phyloP scores from a whole-genome alignment of 1,139 yeast species.

The Yamadazyma pseudoaaseri region DNA sequence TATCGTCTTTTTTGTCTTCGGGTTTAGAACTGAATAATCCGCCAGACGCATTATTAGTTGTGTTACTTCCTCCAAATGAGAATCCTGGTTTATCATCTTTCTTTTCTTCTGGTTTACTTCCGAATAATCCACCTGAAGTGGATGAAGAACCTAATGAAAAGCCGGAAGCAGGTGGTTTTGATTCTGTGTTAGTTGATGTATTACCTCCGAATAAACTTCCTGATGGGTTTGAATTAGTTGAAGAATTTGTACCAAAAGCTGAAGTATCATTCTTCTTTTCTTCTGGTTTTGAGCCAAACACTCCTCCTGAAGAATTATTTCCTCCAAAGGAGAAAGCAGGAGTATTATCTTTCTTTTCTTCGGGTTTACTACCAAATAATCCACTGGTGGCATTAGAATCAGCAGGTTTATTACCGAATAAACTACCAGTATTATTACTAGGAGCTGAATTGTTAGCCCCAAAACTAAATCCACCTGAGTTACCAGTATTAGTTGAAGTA shows the following conservation, averaged over 20 bases:
- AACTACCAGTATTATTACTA: conserved; percentile 8
- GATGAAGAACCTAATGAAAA: conserved; percentile 5
- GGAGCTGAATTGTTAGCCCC: conserved; percentile 13
- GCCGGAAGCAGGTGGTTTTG: too few species aligned
- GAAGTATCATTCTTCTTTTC: not conserved
- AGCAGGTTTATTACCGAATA: conserved; percentile 23
- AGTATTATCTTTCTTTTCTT: conserved; percentile 22
- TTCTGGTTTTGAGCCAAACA: conserved; percentile 18
- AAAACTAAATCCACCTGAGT: conserved; percentile 12
- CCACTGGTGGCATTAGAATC: conserved; percentile 19
- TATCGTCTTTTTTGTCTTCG: conserved; percentile 15
- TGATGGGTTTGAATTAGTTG: conserved; percentile 8
- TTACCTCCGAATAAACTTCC: conserved; percentile 19
- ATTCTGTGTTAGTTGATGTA: conserved; percentile 12
- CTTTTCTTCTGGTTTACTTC: conserved; percentile 15
- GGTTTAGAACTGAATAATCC: conserved; percentile 25
- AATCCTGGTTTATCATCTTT: conserved; percentile 17
- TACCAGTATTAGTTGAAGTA: not conserved
- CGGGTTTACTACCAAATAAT: conserved; percentile 16
- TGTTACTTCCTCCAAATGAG: conserved; percentile 14
- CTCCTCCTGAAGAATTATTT: conserved; percentile 11
- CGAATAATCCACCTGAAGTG: conserved; percentile 16
- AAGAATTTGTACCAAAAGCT: not conserved
- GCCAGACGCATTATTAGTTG: conserved; percentile 7
- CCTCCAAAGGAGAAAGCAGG: conserved; percentile 24